A percentile compares a stretch with the other conserved stretches of the same genome.
Evolutionary conservation across 169 alveolate genomes (phyloP).

Genomic region (Cryptosporidium ubiquitum): DNA sequence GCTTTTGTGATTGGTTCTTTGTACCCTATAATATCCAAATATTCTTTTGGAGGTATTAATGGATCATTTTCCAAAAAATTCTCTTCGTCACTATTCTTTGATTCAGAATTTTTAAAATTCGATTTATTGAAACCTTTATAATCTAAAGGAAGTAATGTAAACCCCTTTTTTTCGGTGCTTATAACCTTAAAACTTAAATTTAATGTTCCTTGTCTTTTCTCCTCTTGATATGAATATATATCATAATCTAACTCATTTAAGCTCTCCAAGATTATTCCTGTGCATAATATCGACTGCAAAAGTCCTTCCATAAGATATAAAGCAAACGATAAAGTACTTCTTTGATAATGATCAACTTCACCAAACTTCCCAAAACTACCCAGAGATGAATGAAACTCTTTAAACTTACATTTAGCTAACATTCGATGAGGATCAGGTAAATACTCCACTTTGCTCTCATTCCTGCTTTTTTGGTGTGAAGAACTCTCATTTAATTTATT

Average conservation of each 20-base stretch:
- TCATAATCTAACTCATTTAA: constrained; percentile 43
- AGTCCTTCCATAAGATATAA: constrained; percentile 29
- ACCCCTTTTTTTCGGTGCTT: constrained; percentile 41
- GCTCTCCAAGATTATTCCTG: constrained; percentile 33
- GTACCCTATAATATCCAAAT: constrained; percentile 49
- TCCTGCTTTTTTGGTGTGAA: not conserved
- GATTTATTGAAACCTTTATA: constrained; percentile 13
- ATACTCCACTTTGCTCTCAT: constrained; percentile 16
- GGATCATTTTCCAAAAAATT: constrained; percentile 9
- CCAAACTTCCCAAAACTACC: constrained; percentile 22
- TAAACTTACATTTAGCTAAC: constrained; percentile 34
- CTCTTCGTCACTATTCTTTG: not conserved
- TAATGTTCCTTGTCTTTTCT: constrained; percentile 8
- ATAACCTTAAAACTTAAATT: constrained; percentile 48
- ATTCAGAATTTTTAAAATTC: not conserved
- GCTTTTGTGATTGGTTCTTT: constrained; percentile 68
- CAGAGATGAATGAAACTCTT: constrained; percentile 46
- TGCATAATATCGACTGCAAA: constrained; percentile 20
- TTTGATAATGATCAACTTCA: constrained; percentile 7
- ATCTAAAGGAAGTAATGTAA: constrained; percentile 57
- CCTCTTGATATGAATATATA: constrained; percentile 20
- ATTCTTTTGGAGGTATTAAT: constrained; percentile 63
- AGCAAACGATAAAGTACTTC: constrained; percentile 43
- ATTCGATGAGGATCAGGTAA: constrained; percentile 60
- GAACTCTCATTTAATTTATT: not conserved